Percentiles rank a stretch among this genome's conserved stretches.
Evolutionary conservation across 2,329 filamentous ascomycete genomes (phyloP).

Genomic region (Sordariomycetes sp.): DNA sequence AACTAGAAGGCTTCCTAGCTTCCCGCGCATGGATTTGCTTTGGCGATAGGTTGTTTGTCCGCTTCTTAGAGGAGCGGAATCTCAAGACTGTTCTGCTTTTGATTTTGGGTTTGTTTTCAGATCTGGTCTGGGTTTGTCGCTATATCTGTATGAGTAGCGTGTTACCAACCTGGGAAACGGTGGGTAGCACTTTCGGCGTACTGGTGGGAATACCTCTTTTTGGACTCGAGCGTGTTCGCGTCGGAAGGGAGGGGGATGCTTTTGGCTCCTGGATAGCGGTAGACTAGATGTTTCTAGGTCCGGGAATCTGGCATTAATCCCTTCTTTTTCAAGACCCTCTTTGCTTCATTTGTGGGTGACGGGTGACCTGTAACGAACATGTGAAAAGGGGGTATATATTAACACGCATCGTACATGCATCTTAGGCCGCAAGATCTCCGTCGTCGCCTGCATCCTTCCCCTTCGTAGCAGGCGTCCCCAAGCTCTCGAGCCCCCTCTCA

Average conservation of each 20-base stretch:
- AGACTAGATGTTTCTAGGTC: not conserved
- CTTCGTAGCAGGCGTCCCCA: constrained; percentile 23
- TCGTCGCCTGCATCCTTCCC: constrained; percentile 10
- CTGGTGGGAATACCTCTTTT: not conserved
- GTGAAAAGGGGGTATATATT: not conserved
- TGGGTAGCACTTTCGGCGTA: not conserved
- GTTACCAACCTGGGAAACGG: not conserved
- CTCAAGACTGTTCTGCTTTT: not conserved
- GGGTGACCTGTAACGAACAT: not conserved
- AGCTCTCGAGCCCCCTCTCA: constrained; percentile 31
- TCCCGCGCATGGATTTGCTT: too few relatives aligned
- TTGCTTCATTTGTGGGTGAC: not conserved
- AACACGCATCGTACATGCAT: not conserved
- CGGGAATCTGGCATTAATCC: not conserved
- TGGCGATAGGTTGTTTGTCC: too few relatives aligned
- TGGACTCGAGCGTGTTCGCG: not conserved
- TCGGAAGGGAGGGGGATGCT: not conserved
- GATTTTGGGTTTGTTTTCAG: not conserved
- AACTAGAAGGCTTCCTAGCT: not conserved
- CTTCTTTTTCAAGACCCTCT: not conserved
- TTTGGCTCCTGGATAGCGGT: not conserved
- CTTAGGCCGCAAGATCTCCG: not conserved
- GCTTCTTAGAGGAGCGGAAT: not conserved
- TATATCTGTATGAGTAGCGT: constrained; percentile 4
- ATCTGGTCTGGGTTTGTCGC: not conserved